Evolutionary conservation across 1,284 basidiomycete genomes (phyloP).

Genomic region (Papiliotrema nemorosa): DNA sequence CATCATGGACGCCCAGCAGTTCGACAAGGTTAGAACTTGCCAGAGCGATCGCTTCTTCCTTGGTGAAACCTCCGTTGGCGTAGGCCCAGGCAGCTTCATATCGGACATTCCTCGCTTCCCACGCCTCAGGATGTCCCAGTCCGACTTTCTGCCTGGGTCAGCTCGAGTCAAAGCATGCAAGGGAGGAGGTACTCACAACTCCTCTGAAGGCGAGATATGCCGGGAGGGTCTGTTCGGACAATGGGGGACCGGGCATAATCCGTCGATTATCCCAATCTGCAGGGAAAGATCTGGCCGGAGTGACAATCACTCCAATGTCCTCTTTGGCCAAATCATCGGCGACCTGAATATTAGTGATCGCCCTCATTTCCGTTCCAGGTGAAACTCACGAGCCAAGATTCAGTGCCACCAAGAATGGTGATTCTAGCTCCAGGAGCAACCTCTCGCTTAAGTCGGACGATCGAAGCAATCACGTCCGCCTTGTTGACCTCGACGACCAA

Average conservation of each 20-base stretch:
- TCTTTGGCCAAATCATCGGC: conserved; percentile 68
- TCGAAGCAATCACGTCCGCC: conserved; percentile 69
- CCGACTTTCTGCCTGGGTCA: conserved; percentile 56
- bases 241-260: conserved; percentile 69
- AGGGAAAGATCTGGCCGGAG: conserved; percentile 61
- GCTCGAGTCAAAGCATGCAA: background rate
- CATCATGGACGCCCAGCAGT: conserved; percentile 54
- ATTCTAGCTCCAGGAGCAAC: conserved; percentile 55
- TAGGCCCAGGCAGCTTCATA: conserved; percentile 68
- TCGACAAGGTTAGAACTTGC: conserved; percentile 63
- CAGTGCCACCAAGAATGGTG: conserved; percentile 66
- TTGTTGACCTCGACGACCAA: conserved; percentile 66
- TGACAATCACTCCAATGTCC: conserved; percentile 68
- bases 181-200: conserved; percentile 48
- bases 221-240: conserved; percentile 65
- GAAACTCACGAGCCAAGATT: conserved; percentile 55
- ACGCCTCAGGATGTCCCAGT: conserved; percentile 61
- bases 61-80: conserved; percentile 50
- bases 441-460: conserved; percentile 69
- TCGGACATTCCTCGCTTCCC: conserved; percentile 63
- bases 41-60: conserved; percentile 58
- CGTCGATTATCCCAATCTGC: conserved; percentile 65
- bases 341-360: conserved; percentile 47
- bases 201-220: conserved; percentile 61
- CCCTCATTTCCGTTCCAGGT: too few species aligned